A percentile compares a stretch with the other conserved stretches of the same genome.
Conservation (phyloP, 2,329 filamentous ascomycete genomes). For the Emydomyces testavorans region DNA sequence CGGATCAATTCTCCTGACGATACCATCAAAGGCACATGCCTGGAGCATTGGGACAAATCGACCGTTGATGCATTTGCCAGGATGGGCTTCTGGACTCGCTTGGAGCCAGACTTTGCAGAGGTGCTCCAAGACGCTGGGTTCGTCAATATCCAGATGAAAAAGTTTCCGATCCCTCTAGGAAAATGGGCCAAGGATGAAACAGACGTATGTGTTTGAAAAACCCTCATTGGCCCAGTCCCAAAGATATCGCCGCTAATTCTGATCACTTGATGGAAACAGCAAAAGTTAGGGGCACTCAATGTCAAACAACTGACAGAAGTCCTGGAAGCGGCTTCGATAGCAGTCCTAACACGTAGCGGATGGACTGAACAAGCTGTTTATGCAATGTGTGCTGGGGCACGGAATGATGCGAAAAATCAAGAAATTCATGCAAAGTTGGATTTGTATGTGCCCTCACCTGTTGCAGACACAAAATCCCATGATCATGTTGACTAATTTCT, state of each 20-base stretch:
- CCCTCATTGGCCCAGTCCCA: constrained; percentile 15
- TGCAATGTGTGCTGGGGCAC: constrained; percentile 24
- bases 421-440: constrained; percentile 25
- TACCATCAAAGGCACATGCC: constrained; percentile 15
- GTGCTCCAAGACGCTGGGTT: constrained; percentile 22
- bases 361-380: constrained; percentile 24
- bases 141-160: constrained; percentile 17
- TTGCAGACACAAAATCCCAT: no score
- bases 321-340: constrained; percentile 22
- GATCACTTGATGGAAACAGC: constrained; percentile 11
- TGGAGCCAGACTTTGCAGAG: constrained; percentile 14
- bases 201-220: constrained; percentile 13
- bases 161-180: constrained; percentile 21
- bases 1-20: constrained; percentile 23
- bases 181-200: constrained; percentile 22
- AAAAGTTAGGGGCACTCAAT: constrained; percentile 21
- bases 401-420: constrained; percentile 25
- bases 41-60: constrained; percentile 10
- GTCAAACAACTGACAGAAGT: constrained; percentile 21
- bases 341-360: constrained; percentile 20
- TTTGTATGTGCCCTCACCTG: constrained; percentile 16
- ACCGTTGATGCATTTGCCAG: constrained; percentile 7
- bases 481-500: not conserved
- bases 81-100: constrained; percentile 7
- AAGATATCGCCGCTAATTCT: not conserved